A percentile compares a stretch with the other conserved stretches of the same genome.
These are phyloP conservation scores for Holtermanniella nyarrowii DNA, from an alignment of 768 basidiomycete genomes.

Conservation along the genomic window DNA sequence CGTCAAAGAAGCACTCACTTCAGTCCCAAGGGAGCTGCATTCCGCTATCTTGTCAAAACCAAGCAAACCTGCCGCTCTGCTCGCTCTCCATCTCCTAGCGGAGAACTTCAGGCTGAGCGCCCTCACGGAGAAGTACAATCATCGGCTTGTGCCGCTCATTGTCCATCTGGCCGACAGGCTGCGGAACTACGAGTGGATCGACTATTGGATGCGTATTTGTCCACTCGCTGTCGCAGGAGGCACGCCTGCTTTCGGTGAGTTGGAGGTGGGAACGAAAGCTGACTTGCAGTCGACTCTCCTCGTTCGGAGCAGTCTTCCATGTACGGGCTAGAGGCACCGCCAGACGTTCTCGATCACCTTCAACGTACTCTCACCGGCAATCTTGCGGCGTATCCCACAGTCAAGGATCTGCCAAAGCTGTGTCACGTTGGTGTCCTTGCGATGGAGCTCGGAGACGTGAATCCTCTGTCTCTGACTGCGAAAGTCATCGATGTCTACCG, in stretches of 20 bases:
- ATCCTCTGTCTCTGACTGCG: slow-evolving; percentile 10
- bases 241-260: no score
- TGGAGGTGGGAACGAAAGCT: no score
- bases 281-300: no score
- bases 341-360: slow-evolving; percentile 62
- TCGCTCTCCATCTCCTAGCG: slow-evolving; percentile 67
- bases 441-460: slow-evolving; percentile 10
- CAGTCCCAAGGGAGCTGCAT: no score
- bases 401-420: not conserved
- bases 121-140: slow-evolving; percentile 1
- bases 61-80: slow-evolving; percentile 48
- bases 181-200: slow-evolving; percentile 74
- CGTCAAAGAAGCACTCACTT: no score
- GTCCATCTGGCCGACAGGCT: slow-evolving; percentile 23
- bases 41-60: no score
- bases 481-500: slow-evolving; percentile 15
- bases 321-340: slow-evolving; percentile 62
- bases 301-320: slow-evolving; percentile 19
- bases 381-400: slow-evolving; percentile 12
- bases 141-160: slow-evolving; percentile 11
- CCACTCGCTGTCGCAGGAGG: slow-evolving; percentile 47
- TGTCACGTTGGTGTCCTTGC: no score
- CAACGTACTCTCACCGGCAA: slow-evolving; percentile 29
- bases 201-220: slow-evolving; percentile 80
- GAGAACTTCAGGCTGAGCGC: slow-evolving; percentile 43